Base-by-base conservation (phyloP, 176 grass and related monocot species). In the Oryza rufipogon region DNA sequence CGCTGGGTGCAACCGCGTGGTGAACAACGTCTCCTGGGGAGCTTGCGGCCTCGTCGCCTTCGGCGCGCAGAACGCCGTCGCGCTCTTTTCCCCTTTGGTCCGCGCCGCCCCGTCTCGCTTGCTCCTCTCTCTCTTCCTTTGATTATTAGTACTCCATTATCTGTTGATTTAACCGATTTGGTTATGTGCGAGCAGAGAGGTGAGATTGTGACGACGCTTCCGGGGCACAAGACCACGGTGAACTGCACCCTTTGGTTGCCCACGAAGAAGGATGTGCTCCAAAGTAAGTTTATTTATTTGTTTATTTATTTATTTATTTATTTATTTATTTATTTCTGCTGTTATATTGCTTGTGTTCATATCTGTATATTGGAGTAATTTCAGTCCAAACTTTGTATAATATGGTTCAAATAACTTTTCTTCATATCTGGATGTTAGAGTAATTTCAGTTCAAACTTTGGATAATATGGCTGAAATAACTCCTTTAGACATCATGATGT, bases 171-270 rank as follows among this genome's bases (percentile, higher is more conserved):
- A 4, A 79, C 12, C 49, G 23, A 47, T 73, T 32, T 32, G 26
- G 28, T 42, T 66, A 52, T 80, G 68, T 33, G 56, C 46, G 22
- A 45, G 65, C 83, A 98, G 93, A 89, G 86, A 73, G 96, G 93
- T 76, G 91, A 94, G 67, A 96, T 99, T 86, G 82, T 99, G 36
- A 89, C 90, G 12, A 99, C 96, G 3, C 91, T 96, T 38, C 93
- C 93, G 2, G 90, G 93, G 60, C 96, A 99, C 73, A 99, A 92
- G 74, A 83, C 89, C 12, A 86, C 92, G 11, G 91, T 96, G 42
- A 99, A 94, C 85, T 99, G 96, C 81, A 99, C 90, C 71, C 86
- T 91, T 32, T 99, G 96, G 96, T 38, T 99, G 73, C 96, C 88
- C 25, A 92, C 89, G 45, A 92, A 85, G 77, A 96, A 96, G 86